Conservation (phyloP, 2,329 filamentous ascomycete genomes). For the Fusarium robinianum region DNA sequence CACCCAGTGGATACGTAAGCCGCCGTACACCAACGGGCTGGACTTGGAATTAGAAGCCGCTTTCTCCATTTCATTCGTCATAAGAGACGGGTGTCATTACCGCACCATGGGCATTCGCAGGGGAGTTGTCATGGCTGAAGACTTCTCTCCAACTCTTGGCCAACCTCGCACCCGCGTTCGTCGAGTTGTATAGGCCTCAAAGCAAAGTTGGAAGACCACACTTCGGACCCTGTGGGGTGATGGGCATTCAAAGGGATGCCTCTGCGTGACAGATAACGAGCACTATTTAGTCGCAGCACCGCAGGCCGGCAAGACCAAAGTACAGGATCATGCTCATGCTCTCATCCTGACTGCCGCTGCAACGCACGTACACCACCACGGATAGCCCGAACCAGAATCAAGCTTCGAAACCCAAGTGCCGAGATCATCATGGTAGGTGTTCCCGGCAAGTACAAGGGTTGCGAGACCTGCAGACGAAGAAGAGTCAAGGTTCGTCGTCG, state of each 20-base stretch:
- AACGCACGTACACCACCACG: neutral
- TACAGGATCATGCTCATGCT: slow-evolving; percentile 7
- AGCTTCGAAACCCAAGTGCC: slow-evolving; percentile 7
- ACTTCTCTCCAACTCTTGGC: slow-evolving; percentile 15
- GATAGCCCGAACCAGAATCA: neutral
- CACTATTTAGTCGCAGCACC: slow-evolving; percentile 30
- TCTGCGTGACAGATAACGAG: slow-evolving; percentile 15
- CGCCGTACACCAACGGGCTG: slow-evolving; percentile 19
- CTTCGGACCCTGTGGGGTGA: slow-evolving; percentile 32
- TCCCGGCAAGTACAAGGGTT: slow-evolving; percentile 66
- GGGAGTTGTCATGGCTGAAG: slow-evolving; percentile 23
- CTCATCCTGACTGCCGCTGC: slow-evolving; percentile 4
- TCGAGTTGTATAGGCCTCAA: slow-evolving; percentile 6
- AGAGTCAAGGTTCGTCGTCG: slow-evolving; percentile 57
- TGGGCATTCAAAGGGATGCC: slow-evolving; percentile 25
- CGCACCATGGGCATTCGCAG: slow-evolving; percentile 25
- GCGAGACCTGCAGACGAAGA: slow-evolving; percentile 63
- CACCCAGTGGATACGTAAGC: slow-evolving; percentile 34
- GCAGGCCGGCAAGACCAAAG: slow-evolving; percentile 17
- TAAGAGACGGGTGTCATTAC: slow-evolving; percentile 27
- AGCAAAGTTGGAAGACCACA: slow-evolving; percentile 18
- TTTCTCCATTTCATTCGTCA: slow-evolving; percentile 27
- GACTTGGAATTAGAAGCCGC: slow-evolving; percentile 14
- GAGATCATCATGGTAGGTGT: slow-evolving; percentile 65
- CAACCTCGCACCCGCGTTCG: slow-evolving; percentile 7